Evolutionary conservation across 345 rosid genomes (phyloP), one percentile per base, ranked within the genome.

Genomic region (Mercurialis annua): DNA sequence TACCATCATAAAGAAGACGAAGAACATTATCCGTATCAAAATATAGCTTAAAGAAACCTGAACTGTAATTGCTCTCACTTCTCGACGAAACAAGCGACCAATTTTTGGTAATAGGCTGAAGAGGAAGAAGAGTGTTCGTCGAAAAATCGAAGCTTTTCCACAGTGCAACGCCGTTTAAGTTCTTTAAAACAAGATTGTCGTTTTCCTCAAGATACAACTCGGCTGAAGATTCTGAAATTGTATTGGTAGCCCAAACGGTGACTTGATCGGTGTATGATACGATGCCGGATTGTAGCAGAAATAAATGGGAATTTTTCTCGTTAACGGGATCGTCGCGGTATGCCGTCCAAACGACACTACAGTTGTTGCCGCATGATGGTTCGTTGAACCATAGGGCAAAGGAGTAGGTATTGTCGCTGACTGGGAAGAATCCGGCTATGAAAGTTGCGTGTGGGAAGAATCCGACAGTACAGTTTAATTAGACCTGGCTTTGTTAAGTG

Each of bases 1-100:
- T 65, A 2, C 65, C 70, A 1, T 64, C 31, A 24, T 40, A 81
- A 38, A 78, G 69, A 29, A 81, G 85, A 4, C 75, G 74, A 15
- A 82, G 79, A 27, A 76, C 73, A 51, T 79, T 79, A 40, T 76
- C 73, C 10, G 71, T 42, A n/a, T 71, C 75, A 14, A 71, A 71
- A 48, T 30, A 55, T 11, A 71, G 65, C 50, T 44, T 57, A 55
- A 46, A 71, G 42, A 64, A 56, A 10, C 70, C 70, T 3, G 70
- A 64, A 48, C 69, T 56, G 14, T 16, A 49, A 58, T 71, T 71
- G 40, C 50, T 54, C 29, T 40, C 21, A 38, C 69, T 71, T 48
- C 69, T 47, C 4, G 64, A 71, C 2, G 69, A 71, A 11, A 71
- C 62, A 33, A 71, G 75, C 50, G 34, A 21, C 42, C 16, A 46